Evolutionary conservation across 768 basidiomycete genomes (phyloP).

Genomic region (Lactarius vividus): DNA sequence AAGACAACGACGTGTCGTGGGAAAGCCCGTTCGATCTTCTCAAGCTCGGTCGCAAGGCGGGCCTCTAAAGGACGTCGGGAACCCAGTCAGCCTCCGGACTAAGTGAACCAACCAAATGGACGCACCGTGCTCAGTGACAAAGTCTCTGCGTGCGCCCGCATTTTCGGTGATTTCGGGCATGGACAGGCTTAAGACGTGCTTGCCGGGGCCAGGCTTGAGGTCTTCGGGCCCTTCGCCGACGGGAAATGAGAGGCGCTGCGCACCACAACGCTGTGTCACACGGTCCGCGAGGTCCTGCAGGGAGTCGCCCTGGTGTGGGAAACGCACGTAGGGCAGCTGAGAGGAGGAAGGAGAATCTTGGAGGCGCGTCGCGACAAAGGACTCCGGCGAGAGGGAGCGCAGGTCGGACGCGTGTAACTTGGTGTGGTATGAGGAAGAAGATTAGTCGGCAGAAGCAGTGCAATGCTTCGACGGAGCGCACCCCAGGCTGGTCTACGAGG

Average conservation of each 20-base stretch:
- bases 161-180: slow-evolving; percentile 49
- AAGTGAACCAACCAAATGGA: not conserved
- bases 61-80: slow-evolving; percentile 37
- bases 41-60: slow-evolving; percentile 49
- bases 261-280: slow-evolving; percentile 53
- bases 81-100: slow-evolving; percentile 10
- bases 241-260: slow-evolving; percentile 43
- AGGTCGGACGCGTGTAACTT: slow-evolving; percentile 80
- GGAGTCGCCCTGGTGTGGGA: slow-evolving; percentile 31
- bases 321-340: slow-evolving; percentile 60
- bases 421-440: not conserved
- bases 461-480: slow-evolving; percentile 32
- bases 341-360: slow-evolving; percentile 50
- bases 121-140: slow-evolving; percentile 57
- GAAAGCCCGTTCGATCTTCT: slow-evolving; percentile 46
- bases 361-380: slow-evolving; percentile 48
- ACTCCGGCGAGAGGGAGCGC: slow-evolving; percentile 52
- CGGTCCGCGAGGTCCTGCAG: slow-evolving; percentile 40
- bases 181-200: slow-evolving; percentile 55
- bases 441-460: not conserved
- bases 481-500: slow-evolving; percentile 69
- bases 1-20: slow-evolving; percentile 67
- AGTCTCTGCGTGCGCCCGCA: slow-evolving; percentile 44
- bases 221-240: slow-evolving; percentile 35
- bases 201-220: slow-evolving; percentile 38